A percentile compares a stretch with the other conserved stretches of the same genome.
phyloP scores from a whole-genome alignment of 805 yeast species.

The Barnettozyma populi region DNA sequence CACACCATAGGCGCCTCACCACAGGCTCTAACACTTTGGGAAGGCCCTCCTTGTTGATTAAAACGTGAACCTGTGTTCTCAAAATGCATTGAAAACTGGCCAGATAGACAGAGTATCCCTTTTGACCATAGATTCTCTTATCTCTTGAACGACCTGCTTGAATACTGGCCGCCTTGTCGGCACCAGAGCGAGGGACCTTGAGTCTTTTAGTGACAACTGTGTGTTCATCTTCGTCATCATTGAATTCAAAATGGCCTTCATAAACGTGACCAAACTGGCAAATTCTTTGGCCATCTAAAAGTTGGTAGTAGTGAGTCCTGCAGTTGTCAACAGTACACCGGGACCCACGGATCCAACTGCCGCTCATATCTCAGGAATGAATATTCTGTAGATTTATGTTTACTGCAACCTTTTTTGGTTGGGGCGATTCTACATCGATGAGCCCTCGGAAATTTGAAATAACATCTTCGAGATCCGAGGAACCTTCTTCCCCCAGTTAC shows the following conservation, averaged over 20 bases:
- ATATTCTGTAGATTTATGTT: neutral
- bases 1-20: slow-evolving; percentile 36
- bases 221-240: slow-evolving; percentile 73
- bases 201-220: slow-evolving; percentile 25
- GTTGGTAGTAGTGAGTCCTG: slow-evolving; percentile 66
- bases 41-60: slow-evolving; percentile 29
- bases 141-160: neutral
- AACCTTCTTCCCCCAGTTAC: too few species aligned
- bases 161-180: neutral
- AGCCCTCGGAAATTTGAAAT: too few species aligned
- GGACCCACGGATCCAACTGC: slow-evolving; percentile 53
- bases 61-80: slow-evolving; percentile 39
- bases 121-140: slow-evolving; percentile 39
- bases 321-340: slow-evolving; percentile 90
- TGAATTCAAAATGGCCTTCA: slow-evolving; percentile 72
- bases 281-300: slow-evolving; percentile 70
- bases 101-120: slow-evolving; percentile 39
- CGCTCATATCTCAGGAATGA: slow-evolving; percentile 13
- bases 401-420: neutral
- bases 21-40: slow-evolving; percentile 27
- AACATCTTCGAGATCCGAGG: too few species aligned
- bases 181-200: slow-evolving; percentile 15
- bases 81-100: slow-evolving; percentile 48
- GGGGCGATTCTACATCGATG: too few species aligned
- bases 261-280: slow-evolving; percentile 91